Evolutionary conservation across 2,329 filamentous ascomycete genomes (phyloP).

Genomic region (Aspergillus versicolor): DNA sequence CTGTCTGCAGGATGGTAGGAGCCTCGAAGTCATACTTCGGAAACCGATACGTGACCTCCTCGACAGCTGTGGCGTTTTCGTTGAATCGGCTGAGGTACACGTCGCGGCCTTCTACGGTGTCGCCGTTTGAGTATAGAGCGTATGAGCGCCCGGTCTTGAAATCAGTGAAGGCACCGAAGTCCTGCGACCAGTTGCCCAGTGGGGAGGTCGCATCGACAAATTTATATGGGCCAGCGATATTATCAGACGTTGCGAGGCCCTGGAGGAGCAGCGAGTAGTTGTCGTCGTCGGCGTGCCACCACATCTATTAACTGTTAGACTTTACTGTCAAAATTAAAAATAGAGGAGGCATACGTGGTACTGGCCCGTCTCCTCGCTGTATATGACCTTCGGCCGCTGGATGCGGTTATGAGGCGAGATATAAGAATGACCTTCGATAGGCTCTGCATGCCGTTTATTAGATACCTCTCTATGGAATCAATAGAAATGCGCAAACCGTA

Average conservation of each 20-base stretch:
- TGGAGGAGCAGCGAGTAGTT: slow-evolving; percentile 58
- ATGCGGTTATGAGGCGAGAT: slow-evolving; percentile 59
- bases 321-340: no score
- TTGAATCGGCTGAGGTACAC: slow-evolving; percentile 59
- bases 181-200: slow-evolving; percentile 63
- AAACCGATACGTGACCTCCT: slow-evolving; percentile 55
- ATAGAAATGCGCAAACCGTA: slow-evolving; percentile 18
- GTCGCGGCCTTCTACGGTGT: slow-evolving; percentile 55
- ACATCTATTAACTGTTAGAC: slow-evolving; percentile 42
- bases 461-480: no score
- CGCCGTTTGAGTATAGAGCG: slow-evolving; percentile 61
- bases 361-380: slow-evolving; percentile 53
- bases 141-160: slow-evolving; percentile 58
- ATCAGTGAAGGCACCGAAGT: slow-evolving; percentile 62
- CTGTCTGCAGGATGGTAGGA: slow-evolving; percentile 60
- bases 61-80: slow-evolving; percentile 51
- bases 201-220: slow-evolving; percentile 56
- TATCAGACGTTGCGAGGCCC: slow-evolving; percentile 55
- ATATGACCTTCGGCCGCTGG: slow-evolving; percentile 62
- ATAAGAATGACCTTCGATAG: slow-evolving; percentile 55
- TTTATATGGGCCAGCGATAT: slow-evolving; percentile 54
- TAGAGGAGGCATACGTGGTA: slow-evolving; percentile 52
- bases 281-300: slow-evolving; percentile 62
- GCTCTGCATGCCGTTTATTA: slow-evolving; percentile 32
- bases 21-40: slow-evolving; percentile 62